Conservation (phyloP, 1,284 basidiomycete species). For the Cutaneotrichosporon sp. region DNA sequence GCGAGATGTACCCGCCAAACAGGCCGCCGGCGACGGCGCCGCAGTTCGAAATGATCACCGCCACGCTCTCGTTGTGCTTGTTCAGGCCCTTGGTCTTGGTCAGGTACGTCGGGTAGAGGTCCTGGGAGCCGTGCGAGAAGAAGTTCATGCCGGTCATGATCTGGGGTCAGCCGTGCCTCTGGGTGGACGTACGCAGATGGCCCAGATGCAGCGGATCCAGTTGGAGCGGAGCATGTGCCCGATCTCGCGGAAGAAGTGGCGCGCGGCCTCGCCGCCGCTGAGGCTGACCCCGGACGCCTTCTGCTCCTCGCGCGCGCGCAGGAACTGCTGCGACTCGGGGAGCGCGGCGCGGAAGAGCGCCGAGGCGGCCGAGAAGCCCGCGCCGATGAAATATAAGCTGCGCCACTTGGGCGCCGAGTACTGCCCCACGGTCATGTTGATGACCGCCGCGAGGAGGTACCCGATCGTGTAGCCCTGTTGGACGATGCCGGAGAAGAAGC, state of each 20-base stretch:
- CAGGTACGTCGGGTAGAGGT: constrained; percentile 68
- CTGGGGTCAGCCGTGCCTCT: constrained; percentile 15
- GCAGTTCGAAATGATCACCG: constrained; percentile 76
- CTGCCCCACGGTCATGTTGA: constrained; percentile 69
- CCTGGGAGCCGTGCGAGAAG: constrained; percentile 81
- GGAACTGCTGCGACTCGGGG: constrained; percentile 80
- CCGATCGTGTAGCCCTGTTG: constrained; percentile 74
- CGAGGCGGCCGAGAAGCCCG: constrained; percentile 72
- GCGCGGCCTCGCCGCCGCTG: background rate
- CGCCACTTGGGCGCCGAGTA: constrained; percentile 59
- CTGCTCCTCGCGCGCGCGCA: constrained; percentile 51
- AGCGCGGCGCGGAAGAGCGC: constrained; percentile 70
- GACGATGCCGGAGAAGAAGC: constrained; percentile 78
- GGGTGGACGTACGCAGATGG: constrained; percentile 43
- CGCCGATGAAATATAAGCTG: constrained; percentile 57
- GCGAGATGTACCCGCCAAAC: constrained; percentile 74
- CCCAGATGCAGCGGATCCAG: constrained; percentile 82
- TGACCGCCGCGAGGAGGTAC: constrained; percentile 62
- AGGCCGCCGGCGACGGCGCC: constrained; percentile 75
- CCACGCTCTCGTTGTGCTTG: constrained; percentile 67
- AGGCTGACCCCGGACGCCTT: background rate
- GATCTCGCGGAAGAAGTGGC: constrained; percentile 58
- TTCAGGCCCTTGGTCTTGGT: constrained; percentile 50
- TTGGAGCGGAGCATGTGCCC: constrained; percentile 75
- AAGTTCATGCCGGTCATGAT: constrained; percentile 69